phyloP scores from a whole-genome alignment of 2,329 filamentous ascomycete species.

The Colletotrichum ledebouriae region DNA sequence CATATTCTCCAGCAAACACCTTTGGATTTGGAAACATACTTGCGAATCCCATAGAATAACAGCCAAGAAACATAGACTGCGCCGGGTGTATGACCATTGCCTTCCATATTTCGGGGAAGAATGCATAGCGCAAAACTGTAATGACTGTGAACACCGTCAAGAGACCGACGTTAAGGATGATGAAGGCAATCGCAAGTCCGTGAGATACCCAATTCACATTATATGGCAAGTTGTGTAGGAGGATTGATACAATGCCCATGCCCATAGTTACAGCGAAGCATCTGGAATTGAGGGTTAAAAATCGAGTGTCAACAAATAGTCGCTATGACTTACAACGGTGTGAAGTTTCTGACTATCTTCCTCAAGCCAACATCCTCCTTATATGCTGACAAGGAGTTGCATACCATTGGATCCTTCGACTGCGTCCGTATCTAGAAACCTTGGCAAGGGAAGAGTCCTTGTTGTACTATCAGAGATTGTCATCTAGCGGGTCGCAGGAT shows the following conservation, averaged over 20 bases:
- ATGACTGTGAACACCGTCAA: slow-evolving; percentile 68
- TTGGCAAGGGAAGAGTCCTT: neutral
- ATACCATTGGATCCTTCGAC: no score
- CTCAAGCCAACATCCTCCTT: slow-evolving; percentile 57
- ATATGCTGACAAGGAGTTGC: slow-evolving; percentile 42
- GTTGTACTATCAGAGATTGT: slow-evolving; percentile 2
- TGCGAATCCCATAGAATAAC: slow-evolving; percentile 76
- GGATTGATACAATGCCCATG: slow-evolving; percentile 75
- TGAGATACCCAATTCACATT: slow-evolving; percentile 67
- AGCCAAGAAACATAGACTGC: slow-evolving; percentile 77
- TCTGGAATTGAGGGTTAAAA: slow-evolving; percentile 46
- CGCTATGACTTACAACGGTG: slow-evolving; percentile 61
- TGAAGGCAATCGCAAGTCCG: slow-evolving; percentile 62
- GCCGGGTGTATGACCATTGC: slow-evolving; percentile 76
- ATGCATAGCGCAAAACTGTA: slow-evolving; percentile 70
- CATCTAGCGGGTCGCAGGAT: slow-evolving; percentile 8
- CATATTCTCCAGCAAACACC: neutral
- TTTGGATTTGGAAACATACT: slow-evolving; percentile 53
- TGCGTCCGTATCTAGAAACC: neutral
- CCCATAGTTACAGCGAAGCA: slow-evolving; percentile 76
- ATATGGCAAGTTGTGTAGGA: slow-evolving; percentile 74
- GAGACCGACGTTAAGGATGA: slow-evolving; percentile 69
- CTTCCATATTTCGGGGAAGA: slow-evolving; percentile 76
- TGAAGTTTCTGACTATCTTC: slow-evolving; percentile 65
- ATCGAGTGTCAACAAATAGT: neutral